phyloP scores from a whole-genome alignment of 352 stramenopile genomes.

The Nothophytophthora sp. region DNA sequence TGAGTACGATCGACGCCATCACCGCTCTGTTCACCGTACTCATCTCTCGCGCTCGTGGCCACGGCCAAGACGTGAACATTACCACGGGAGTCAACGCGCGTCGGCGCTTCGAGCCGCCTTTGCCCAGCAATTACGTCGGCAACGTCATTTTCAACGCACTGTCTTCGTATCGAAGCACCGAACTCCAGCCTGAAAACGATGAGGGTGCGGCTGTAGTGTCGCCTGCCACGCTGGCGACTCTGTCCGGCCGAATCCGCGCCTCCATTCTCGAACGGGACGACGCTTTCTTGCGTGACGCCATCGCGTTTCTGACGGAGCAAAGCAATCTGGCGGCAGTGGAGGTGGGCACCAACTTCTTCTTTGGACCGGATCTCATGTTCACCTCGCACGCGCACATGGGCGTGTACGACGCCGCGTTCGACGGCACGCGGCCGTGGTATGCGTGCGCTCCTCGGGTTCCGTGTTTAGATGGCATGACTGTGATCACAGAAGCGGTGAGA shows the following conservation, averaged over 20 bases:
- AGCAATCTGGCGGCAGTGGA: not conserved
- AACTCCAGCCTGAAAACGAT: conserved; percentile 19
- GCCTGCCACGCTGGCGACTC: conserved; percentile 3
- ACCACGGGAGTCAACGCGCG: conserved; percentile 56
- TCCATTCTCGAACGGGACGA: conserved; percentile 6
- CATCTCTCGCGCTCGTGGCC: conserved; percentile 46
- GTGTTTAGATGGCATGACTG: conserved; percentile 9
- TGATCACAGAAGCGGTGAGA: conserved; percentile 3
- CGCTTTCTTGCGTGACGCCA: conserved; percentile 1
- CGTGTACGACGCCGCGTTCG: conserved; percentile 10
- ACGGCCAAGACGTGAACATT: conserved; percentile 41
- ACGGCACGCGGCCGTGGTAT: conserved; percentile 4
- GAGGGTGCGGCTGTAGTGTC: conserved; percentile 1
- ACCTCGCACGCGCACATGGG: conserved; percentile 11
- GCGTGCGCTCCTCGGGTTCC: conserved; percentile 4
- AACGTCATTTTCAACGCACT: conserved; percentile 63
- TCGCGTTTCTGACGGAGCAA: conserved; percentile 2
- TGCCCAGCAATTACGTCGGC: conserved; percentile 45
- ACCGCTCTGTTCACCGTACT: conserved; percentile 49
- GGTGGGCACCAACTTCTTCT: conserved; percentile 7
- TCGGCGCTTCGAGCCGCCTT: conserved; percentile 36
- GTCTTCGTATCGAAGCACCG: conserved; percentile 25
- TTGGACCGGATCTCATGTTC: conserved; percentile 15
- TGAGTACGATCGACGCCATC: conserved; percentile 56
- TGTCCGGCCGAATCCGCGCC: conserved; percentile 37